These are phyloP conservation scores for Kernera saxatilis DNA, from an alignment of 345 rosid species.

Conservation along the genomic window DNA sequence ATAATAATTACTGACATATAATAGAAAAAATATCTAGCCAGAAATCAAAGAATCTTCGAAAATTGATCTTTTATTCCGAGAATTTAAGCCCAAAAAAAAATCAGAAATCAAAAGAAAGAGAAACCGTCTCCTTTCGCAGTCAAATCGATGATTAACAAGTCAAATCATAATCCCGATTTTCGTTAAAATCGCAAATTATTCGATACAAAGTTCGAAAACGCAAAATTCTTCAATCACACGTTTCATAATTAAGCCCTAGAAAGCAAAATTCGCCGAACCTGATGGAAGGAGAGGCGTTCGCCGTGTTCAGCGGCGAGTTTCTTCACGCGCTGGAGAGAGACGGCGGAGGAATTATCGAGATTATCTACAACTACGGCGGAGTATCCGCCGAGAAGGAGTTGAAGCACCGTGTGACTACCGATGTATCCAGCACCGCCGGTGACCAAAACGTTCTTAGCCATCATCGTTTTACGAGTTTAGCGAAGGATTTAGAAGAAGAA, in stretches of 20 bases:
- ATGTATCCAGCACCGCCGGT: slow-evolving; percentile 97
- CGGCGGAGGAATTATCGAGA: slow-evolving; percentile 65
- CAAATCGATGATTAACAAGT: slow-evolving; percentile 13
- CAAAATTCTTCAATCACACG: background rate
- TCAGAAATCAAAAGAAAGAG: background rate
- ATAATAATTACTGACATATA: too few species aligned
- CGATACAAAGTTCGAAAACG: background rate
- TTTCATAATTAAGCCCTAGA: background rate
- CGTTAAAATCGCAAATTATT: background rate
- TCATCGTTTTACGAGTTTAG: background rate
- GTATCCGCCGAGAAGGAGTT: slow-evolving; percentile 63
- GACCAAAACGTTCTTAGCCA: slow-evolving; percentile 56
- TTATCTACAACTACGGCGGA: slow-evolving; percentile 63
- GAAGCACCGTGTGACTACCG: slow-evolving; percentile 95
- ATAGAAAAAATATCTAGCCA: too few species aligned
- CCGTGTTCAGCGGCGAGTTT: slow-evolving; percentile 57
- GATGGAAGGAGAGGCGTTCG: slow-evolving; percentile 49
- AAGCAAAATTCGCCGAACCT: slow-evolving; percentile 46
- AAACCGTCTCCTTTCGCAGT: background rate
- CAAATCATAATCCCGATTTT: slow-evolving; percentile 1
- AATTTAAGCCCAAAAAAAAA: background rate
- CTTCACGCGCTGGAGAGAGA: slow-evolving; percentile 51
- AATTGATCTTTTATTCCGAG: background rate
- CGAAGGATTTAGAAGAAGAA: too few species aligned
- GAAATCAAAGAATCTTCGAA: slow-evolving; percentile 4